A percentile compares a stretch with the other conserved stretches of the same genome.
Evolutionary conservation across 2,329 filamentous ascomycete genomes (phyloP).

Genomic region (Xylariales sp.): DNA sequence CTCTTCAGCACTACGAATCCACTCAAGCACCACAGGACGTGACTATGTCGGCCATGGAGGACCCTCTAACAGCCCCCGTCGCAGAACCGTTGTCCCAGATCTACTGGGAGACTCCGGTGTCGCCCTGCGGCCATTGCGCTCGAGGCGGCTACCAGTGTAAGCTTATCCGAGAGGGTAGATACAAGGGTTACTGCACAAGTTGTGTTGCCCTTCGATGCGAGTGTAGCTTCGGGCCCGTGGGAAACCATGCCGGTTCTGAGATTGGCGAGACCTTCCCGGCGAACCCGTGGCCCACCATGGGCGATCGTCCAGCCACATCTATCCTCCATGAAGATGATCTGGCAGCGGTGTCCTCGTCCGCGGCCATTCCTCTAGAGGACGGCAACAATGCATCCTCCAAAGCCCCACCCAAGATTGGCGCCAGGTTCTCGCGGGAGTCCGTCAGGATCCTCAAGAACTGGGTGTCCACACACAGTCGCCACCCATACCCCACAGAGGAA

Average conservation of each 20-base stretch:
- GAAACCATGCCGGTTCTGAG: conserved; percentile 27
- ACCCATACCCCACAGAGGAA: conserved; percentile 84
- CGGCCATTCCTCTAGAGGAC: conserved; percentile 12
- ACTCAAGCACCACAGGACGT: conserved; percentile 31
- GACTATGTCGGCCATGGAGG: conserved; percentile 23
- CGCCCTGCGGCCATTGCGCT: conserved; percentile 49
- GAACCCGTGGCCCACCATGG: conserved; percentile 42
- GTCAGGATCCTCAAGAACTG: conserved; percentile 79
- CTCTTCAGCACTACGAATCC: conserved; percentile 52
- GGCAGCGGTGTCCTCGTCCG: conserved; percentile 13
- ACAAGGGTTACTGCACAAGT: conserved; percentile 57
- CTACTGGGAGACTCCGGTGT: conserved; percentile 38
- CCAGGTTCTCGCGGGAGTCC: conserved; percentile 75
- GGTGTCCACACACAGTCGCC: conserved; percentile 73
- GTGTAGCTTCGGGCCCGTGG: conserved; percentile 49
- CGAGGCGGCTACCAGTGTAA: conserved; percentile 55
- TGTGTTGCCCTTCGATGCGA: conserved; percentile 56
- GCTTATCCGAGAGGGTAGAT: conserved; percentile 53
- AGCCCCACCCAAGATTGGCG: conserved; percentile 57
- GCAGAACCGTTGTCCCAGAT: conserved; percentile 22
- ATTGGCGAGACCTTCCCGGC: conserved; percentile 33
- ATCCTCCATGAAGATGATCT: conserved; percentile 32
- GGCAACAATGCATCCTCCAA: conserved; percentile 13
- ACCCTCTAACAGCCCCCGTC: conserved; percentile 24
- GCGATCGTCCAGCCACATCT: conserved; percentile 34